Conservation (phyloP, 176 grass and related monocot genomes). For the Poa annua region DNA sequence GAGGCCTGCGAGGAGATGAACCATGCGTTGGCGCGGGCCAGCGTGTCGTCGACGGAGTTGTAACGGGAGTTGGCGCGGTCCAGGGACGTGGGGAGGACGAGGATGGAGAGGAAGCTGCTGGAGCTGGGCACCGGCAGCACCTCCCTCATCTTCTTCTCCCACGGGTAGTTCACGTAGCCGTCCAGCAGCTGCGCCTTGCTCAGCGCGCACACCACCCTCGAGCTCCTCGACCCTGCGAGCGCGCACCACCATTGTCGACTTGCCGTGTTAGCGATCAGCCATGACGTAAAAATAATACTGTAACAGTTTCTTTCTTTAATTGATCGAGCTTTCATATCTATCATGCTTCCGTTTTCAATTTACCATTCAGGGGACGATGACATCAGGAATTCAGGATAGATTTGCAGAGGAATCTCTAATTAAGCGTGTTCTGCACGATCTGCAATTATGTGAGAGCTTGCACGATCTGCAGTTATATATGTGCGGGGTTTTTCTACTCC, state of each 20-base stretch:
- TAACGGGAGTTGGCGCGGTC: slow-evolving; percentile 71
- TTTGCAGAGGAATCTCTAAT: background rate
- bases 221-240: slow-evolving; percentile 71
- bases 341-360: background rate
- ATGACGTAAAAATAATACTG: background rate
- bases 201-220: slow-evolving; percentile 83
- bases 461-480: background rate
- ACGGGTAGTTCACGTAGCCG: slow-evolving; percentile 85
- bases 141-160: slow-evolving; percentile 98
- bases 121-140: slow-evolving; percentile 64
- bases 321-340: background rate
- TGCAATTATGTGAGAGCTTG: background rate
- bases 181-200: slow-evolving; percentile 87
- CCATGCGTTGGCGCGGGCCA: slow-evolving; percentile 84
- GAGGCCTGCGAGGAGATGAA: slow-evolving; percentile 66
- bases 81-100: slow-evolving; percentile 73
- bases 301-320: background rate
- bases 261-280: background rate
- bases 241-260: background rate
- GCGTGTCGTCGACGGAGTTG: slow-evolving; percentile 82
- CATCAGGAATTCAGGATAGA: background rate
- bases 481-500: background rate
- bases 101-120: slow-evolving; percentile 87
- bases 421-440: background rate
- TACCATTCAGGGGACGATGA: background rate